Percentiles rank a stretch among this genome's conserved stretches.
Conservation (phyloP, 805 yeast genomes). For the Candida dajiaensis region DNA sequence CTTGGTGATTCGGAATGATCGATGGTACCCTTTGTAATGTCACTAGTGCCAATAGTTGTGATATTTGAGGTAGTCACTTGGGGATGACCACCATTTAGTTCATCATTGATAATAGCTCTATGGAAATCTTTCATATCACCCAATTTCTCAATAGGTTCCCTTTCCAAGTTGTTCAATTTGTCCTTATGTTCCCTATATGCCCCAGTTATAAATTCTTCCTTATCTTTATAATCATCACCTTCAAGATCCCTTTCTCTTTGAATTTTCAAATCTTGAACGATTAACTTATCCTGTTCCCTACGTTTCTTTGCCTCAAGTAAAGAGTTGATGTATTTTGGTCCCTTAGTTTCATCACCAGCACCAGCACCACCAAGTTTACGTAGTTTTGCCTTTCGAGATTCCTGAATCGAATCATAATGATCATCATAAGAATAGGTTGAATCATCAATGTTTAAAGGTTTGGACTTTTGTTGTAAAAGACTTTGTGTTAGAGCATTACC, state of each 20-base stretch:
- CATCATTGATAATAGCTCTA: constrained; percentile 3
- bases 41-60: not conserved
- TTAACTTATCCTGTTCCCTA: constrained; percentile 41
- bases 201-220: constrained; percentile 42
- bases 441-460: constrained; percentile 4
- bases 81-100: not conserved
- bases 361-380: not conserved
- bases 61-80: not conserved
- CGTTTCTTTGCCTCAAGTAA: constrained; percentile 38
- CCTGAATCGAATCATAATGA: constrained; percentile 35
- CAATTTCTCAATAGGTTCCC: not conserved
- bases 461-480: not conserved
- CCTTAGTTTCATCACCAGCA: not conserved
- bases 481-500: constrained; percentile 2
- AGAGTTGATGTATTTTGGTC: constrained; percentile 33
- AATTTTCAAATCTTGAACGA: constrained; percentile 31
- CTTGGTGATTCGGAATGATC: not conserved
- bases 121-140: constrained; percentile 1
- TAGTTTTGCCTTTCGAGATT: constrained; percentile 10
- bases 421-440: constrained; percentile 39
- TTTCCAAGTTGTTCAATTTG: constrained; percentile 6
- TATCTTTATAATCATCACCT: constrained; percentile 31
- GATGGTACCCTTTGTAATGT: not conserved
- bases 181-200: constrained; percentile 35
- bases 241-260: constrained; percentile 35